These are phyloP conservation scores for Xylaria sp. DNA, from an alignment of 2,329 filamentous ascomycete genomes.

Conservation along the genomic window DNA sequence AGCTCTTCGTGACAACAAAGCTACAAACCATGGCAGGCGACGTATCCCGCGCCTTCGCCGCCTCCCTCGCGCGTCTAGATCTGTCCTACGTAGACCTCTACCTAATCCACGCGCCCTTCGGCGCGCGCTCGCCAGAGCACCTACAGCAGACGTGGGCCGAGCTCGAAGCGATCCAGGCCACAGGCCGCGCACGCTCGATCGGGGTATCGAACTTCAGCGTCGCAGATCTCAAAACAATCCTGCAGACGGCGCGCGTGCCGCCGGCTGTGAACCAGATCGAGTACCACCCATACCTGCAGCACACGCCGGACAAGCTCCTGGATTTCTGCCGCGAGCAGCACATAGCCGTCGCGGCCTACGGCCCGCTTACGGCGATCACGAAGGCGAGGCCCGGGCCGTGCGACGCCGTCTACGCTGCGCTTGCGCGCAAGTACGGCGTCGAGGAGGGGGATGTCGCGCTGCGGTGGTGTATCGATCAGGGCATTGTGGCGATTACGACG, in stretches of 20 bases:
- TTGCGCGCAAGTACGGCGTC: conserved; percentile 70
- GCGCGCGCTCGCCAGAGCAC: conserved; percentile 59
- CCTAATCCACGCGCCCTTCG: conserved; percentile 69
- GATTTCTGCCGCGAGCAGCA: conserved; percentile 66
- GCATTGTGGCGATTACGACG: conserved; percentile 68
- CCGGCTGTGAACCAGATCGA: conserved; percentile 86
- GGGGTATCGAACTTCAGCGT: conserved; percentile 81
- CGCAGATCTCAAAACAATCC: conserved; percentile 64
- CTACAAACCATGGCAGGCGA: conserved; percentile 56
- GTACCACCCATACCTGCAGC: conserved; percentile 80
- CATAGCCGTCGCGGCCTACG: conserved; percentile 68
- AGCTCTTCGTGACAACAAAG: conserved; percentile 77
- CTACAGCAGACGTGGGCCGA: conserved; percentile 71
- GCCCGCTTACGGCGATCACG: conserved; percentile 60
- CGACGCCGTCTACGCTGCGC: conserved; percentile 60
- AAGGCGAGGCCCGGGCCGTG: conserved; percentile 64
- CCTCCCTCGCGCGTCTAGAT: conserved; percentile 72
- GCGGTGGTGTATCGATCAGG: conserved; percentile 70
- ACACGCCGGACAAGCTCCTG: conserved; percentile 62
- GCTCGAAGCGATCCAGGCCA: conserved; percentile 73
- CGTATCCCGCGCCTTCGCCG: conserved; percentile 63
- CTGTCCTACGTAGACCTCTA: conserved; percentile 80
- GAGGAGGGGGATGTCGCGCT: conserved; percentile 66
- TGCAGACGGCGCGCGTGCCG: conserved; percentile 68
- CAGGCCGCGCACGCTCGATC: conserved; percentile 74